Evolutionary conservation across 371 early-diverging fungal genomes (phyloP).

Genomic region (Circinella umbellata): DNA sequence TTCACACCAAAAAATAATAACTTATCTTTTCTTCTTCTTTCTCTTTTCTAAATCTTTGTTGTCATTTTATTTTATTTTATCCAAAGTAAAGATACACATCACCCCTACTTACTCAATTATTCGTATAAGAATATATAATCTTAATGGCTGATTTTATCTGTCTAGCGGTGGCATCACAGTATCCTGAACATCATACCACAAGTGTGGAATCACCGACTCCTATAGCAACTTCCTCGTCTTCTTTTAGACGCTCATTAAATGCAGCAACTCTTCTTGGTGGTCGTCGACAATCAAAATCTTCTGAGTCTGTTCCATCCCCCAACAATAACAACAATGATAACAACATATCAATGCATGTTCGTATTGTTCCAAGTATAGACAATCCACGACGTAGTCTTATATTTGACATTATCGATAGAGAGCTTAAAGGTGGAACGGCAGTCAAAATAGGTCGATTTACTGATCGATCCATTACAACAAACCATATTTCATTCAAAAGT

Average conservation of each 20-base stretch:
- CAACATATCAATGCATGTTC: constrained; percentile 49
- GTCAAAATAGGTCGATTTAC: constrained; percentile 81
- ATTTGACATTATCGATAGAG: constrained; percentile 80
- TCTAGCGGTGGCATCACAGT: constrained; percentile 24
- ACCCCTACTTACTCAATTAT: background rate
- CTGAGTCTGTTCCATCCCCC: background rate
- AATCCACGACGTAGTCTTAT: constrained; percentile 69
- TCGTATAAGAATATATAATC: background rate
- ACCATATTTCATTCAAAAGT: constrained; percentile 86
- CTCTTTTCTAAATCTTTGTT: background rate
- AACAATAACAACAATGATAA: background rate
- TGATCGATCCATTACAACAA: constrained; percentile 58
- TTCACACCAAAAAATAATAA: background rate
- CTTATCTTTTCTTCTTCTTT: background rate
- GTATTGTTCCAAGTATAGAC: constrained; percentile 77
- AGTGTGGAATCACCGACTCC: background rate
- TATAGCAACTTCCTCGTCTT: background rate
- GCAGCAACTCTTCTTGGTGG: constrained; percentile 15
- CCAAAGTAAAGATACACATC: no score
- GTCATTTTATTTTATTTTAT: constrained; percentile 1
- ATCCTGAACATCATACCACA: constrained; percentile 10
- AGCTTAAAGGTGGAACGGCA: constrained; percentile 64
- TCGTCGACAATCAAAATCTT: constrained; percentile 16
- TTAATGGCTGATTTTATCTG: constrained; percentile 30
- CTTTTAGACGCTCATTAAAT: constrained; percentile 22